Evolutionary conservation across 2,329 filamentous ascomycete species (phyloP).

Genomic region (Colletotrichum endophyticum): DNA sequence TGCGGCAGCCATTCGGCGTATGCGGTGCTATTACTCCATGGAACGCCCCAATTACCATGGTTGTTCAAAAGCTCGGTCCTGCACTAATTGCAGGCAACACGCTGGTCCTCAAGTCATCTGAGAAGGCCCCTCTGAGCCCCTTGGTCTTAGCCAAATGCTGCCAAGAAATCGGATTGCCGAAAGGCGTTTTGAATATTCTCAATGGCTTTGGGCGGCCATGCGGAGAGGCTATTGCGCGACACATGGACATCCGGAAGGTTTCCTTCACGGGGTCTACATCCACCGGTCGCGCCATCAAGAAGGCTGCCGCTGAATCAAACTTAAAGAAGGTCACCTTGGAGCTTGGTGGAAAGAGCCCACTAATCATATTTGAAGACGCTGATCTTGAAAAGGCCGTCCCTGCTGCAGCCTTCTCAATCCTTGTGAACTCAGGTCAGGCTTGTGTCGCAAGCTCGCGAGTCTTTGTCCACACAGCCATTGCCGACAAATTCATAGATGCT

Average conservation of each 20-base stretch:
- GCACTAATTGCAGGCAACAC: conserved; percentile 71
- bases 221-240: conserved; percentile 3
- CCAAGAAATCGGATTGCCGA: conserved; percentile 49
- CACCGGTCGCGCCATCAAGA: neutral
- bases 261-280: conserved; percentile 3
- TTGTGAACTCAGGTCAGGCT: conserved; percentile 21
- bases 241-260: conserved; percentile 16
- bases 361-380: conserved; percentile 49
- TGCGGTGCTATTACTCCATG: neutral
- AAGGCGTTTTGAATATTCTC: conserved; percentile 21
- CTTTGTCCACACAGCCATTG: conserved; percentile 73
- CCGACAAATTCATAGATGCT: conserved; percentile 69
- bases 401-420: conserved; percentile 23
- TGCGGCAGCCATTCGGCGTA: neutral
- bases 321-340: conserved; percentile 48
- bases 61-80: neutral
- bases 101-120: conserved; percentile 82
- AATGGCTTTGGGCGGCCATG: neutral
- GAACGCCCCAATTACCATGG: neutral
- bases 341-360: conserved; percentile 49
- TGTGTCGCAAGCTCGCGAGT: conserved; percentile 78
- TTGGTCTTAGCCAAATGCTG: conserved; percentile 73
- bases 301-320: conserved; percentile 34
- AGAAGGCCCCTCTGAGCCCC: conserved; percentile 80
- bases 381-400: conserved; percentile 45